These are phyloP conservation scores for Avicennia marina DNA, from an alignment of 257 asterid genomes.

Conservation along the genomic window DNA sequence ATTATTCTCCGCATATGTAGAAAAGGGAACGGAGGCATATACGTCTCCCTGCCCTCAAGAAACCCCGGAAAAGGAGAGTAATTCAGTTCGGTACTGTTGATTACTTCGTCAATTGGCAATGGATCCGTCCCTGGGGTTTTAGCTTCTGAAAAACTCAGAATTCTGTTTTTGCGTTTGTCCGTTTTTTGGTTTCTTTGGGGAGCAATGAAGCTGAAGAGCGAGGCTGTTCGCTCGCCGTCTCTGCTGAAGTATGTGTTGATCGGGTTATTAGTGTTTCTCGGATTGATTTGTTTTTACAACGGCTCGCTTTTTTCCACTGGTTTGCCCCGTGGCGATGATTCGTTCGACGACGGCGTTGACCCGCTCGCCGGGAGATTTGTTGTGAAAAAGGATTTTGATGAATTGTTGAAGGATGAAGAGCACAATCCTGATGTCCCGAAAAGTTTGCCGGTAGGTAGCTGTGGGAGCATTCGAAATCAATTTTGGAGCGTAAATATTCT, in stretches of 20 bases:
- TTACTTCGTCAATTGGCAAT: constrained; percentile 38
- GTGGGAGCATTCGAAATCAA: not conserved
- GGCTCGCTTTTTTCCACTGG: constrained; percentile 49
- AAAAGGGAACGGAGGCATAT: not conserved
- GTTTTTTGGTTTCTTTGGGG: not conserved
- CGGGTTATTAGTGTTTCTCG: constrained; percentile 50
- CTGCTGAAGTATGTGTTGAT: constrained; percentile 44
- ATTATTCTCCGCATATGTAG: constrained; percentile 12
- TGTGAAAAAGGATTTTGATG: constrained; percentile 39
- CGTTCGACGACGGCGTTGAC: constrained; percentile 50
- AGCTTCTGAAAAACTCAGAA: constrained; percentile 12
- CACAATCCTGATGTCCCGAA: constrained; percentile 47
- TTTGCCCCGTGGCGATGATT: constrained; percentile 52
- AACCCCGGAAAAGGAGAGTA: not conserved
- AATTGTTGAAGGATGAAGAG: constrained; percentile 47
- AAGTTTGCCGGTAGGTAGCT: constrained; percentile 58
- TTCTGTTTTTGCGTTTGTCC: not conserved
- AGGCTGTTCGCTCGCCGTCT: constrained; percentile 29
- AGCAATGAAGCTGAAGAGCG: constrained; percentile 46
- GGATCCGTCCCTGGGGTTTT: constrained; percentile 44
- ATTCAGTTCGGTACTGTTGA: no score
- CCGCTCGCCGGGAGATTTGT: constrained; percentile 39
- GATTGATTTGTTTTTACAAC: constrained; percentile 58
- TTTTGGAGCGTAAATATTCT: no score
- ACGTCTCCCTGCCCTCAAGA: no score